These are phyloP conservation scores for Colletotrichum sp. DNA, from an alignment of 2,329 filamentous ascomycete genomes.

Conservation along the genomic window DNA sequence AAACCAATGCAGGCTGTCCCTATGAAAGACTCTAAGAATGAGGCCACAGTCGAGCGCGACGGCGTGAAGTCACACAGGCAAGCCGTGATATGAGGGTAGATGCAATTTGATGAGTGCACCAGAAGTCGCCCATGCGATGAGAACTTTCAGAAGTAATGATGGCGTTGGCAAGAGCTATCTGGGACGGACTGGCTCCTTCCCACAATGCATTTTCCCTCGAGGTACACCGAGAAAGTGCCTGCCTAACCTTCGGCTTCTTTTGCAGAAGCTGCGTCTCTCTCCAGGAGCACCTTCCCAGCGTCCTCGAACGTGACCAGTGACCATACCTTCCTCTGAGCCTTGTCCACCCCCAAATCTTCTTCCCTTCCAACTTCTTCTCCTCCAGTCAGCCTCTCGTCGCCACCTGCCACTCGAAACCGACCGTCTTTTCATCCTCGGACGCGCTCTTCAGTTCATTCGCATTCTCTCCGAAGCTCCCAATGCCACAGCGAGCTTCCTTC, in stretches of 20 bases:
- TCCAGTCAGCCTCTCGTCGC: not conserved
- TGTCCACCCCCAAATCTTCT: not conserved
- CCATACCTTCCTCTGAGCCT: not conserved
- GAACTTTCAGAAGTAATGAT: not conserved
- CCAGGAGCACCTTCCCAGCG: not conserved
- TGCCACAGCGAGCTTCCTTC: not conserved
- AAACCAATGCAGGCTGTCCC: not conserved
- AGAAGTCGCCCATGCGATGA: not conserved
- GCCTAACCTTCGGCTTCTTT: not conserved
- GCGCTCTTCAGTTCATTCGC: not conserved
- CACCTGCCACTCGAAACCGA: not conserved
- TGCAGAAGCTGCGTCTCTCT: not conserved
- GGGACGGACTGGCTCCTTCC: not conserved
- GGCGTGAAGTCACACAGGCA: not conserved
- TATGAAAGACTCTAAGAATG: not conserved
- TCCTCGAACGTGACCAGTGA: not conserved
- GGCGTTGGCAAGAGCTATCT: not conserved
- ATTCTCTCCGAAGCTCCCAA: not conserved
- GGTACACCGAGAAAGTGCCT: not conserved
- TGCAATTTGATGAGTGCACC: not conserved
- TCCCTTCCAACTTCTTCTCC: accelerated
- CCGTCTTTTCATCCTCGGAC: not conserved
- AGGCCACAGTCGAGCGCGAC: not conserved
- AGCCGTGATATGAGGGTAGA: not conserved
- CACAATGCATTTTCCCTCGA: not conserved